Percentiles rank a stretch among this genome's conserved stretches.
These are phyloP conservation scores for Trametes maxima DNA, from an alignment of 768 basidiomycete genomes.

Conservation along the genomic window DNA sequence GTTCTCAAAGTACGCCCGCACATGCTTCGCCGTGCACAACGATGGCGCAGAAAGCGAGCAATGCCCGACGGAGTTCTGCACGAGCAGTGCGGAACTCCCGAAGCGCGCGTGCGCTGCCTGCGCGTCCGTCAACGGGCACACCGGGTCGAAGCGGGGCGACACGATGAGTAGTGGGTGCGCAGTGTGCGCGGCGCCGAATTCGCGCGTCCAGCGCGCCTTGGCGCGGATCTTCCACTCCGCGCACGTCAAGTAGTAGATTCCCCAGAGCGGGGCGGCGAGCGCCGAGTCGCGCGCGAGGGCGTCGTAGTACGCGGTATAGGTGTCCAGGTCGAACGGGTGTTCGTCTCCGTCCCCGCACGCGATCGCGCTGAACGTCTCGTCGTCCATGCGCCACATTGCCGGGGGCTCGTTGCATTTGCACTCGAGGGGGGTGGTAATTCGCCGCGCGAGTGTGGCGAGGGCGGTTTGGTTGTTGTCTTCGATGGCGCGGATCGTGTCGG, in stretches of 20 bases:
- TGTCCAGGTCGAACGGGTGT: background rate
- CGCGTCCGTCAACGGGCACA: conserved; percentile 25
- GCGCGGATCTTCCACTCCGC: conserved; percentile 25
- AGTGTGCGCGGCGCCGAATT: conserved; percentile 20
- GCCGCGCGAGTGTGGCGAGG: conserved; percentile 14
- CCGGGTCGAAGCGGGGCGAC: conserved; percentile 25
- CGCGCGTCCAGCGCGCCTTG: conserved; percentile 23
- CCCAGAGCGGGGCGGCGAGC: conserved; percentile 22
- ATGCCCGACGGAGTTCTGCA: conserved; percentile 27
- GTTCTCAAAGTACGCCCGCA: conserved; percentile 23
- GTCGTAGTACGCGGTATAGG: conserved; percentile 3
- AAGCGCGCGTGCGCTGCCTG: conserved; percentile 20
- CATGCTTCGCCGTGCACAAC: conserved; percentile 26
- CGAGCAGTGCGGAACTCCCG: conserved; percentile 20
- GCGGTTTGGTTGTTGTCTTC: conserved; percentile 15
- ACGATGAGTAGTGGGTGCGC: conserved; percentile 23
- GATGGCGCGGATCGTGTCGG: conserved; percentile 9
- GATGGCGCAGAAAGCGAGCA: conserved; percentile 25
- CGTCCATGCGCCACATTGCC: background rate
- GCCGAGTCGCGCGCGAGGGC: conserved; percentile 2
- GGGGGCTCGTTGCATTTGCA: conserved; percentile 14
- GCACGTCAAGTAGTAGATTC: conserved; percentile 17
- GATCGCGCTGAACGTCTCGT: conserved; percentile 19
- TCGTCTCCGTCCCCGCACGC: conserved; percentile 21
- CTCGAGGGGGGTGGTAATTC: conserved; percentile 11